These are phyloP conservation scores for Jamesozyma gamospora DNA, from an alignment of 805 yeast species.

Conservation along the genomic window DNA sequence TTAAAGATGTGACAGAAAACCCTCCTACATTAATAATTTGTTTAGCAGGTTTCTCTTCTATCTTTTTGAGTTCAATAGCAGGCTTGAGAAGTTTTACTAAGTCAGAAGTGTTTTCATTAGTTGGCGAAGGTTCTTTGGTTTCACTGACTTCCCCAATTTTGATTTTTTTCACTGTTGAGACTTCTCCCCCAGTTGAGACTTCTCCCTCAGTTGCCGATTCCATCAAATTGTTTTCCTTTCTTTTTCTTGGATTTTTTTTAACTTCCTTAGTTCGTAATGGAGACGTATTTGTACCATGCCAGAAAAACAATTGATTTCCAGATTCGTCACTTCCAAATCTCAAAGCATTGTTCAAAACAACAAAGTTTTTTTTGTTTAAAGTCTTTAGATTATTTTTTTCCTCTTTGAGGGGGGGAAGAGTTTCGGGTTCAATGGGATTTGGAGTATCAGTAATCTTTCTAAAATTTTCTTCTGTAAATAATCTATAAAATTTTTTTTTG, in stretches of 20 bases:
- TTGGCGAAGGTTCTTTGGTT: background rate
- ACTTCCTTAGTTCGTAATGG: slow-evolving; percentile 7
- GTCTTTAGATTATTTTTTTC: slow-evolving; percentile 10
- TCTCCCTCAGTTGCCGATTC: too few relatives aligned
- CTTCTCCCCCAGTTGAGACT: too few relatives aligned
- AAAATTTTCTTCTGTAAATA: slow-evolving; percentile 40
- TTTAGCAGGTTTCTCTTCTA: background rate
- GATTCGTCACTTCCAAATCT: slow-evolving; percentile 15
- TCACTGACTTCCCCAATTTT: background rate
- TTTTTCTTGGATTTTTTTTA: slow-evolving; percentile 7
- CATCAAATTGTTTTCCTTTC: slow-evolving; percentile 3
- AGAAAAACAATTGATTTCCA: slow-evolving; percentile 21
- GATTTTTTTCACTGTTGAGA: background rate
- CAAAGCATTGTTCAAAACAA: slow-evolving; percentile 22
- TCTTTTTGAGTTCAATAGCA: background rate
- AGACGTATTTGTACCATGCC: slow-evolving; percentile 26
- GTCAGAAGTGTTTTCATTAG: background rate
- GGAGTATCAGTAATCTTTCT: slow-evolving; percentile 24
- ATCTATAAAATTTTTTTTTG: slow-evolving; percentile 60
- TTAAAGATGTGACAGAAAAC: slow-evolving; percentile 34
- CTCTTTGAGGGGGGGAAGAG: background rate
- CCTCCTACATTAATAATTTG: slow-evolving; percentile 21
- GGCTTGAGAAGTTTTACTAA: background rate
- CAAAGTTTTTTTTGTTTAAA: slow-evolving; percentile 19
- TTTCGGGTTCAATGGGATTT: slow-evolving; percentile 17